phyloP scores from a whole-genome alignment of 345 rosid genomes.

The Boechera retrofracta region DNA sequence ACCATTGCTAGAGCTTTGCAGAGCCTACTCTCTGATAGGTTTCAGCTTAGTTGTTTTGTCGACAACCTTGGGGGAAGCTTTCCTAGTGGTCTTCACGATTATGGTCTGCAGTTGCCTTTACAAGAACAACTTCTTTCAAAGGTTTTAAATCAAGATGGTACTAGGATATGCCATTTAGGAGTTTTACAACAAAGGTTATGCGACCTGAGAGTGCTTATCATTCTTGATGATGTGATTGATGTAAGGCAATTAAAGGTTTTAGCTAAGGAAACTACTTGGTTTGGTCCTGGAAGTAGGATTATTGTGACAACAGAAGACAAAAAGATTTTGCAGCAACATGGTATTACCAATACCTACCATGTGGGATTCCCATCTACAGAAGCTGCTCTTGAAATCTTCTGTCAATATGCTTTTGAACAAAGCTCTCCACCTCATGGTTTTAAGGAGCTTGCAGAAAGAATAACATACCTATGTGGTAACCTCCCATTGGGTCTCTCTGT shows the following conservation, averaged over 20 bases:
- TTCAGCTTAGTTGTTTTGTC: not conserved
- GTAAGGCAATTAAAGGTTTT: not conserved
- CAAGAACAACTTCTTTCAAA: slow-evolving; percentile 30
- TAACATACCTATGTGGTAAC: not conserved
- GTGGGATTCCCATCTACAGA: not conserved
- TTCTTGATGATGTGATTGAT: slow-evolving; percentile 28
- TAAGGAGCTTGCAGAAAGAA: not conserved
- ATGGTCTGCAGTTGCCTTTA: not conserved
- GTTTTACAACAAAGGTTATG: not conserved
- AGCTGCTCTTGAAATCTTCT: not conserved
- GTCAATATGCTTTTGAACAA: not conserved
- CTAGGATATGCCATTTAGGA: not conserved
- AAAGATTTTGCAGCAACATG: not conserved
- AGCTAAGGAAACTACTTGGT: not conserved
- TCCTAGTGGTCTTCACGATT: not conserved
- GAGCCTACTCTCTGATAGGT: not conserved
- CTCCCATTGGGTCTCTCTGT: slow-evolving; percentile 1
- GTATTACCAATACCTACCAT: not conserved
- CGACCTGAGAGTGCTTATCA: slow-evolving; percentile 43
- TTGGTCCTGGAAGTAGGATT: slow-evolving; percentile 27
- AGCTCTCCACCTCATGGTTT: not conserved
- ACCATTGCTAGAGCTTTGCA: slow-evolving; percentile 19
- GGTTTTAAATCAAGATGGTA: slow-evolving; percentile 1
- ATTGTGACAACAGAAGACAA: not conserved
- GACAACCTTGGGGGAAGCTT: not conserved